A percentile compares a stretch with the other conserved stretches of the same genome.
These are phyloP conservation scores for Aristolochia contorta DNA, from an alignment of 164 flowering plant species.

Conservation along the genomic window DNA sequence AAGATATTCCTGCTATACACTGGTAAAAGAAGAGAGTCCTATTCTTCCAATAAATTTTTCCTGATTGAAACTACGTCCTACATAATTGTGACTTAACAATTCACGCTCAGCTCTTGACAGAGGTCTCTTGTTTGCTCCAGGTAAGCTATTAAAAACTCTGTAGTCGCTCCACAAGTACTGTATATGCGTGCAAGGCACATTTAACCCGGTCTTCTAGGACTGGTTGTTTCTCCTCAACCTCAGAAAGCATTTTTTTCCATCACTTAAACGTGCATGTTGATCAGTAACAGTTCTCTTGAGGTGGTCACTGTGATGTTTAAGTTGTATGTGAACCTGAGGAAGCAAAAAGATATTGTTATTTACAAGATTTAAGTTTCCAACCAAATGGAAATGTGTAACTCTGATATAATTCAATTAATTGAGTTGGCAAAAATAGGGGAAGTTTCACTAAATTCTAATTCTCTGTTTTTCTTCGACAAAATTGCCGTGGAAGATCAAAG, in stretches of 20 bases:
- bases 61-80: too few species aligned
- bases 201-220: constrained; percentile 42
- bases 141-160: constrained; percentile 46
- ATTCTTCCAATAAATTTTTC: neutral
- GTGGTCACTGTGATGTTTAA: constrained; percentile 66
- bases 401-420: too few species aligned
- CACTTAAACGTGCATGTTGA: constrained; percentile 49
- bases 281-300: constrained; percentile 61
- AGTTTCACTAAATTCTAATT: neutral
- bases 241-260: constrained; percentile 40
- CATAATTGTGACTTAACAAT: constrained; percentile 79
- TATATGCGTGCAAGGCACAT: constrained; percentile 36
- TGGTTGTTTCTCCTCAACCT: constrained; percentile 59
- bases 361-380: too few species aligned
- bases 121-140: too few species aligned
- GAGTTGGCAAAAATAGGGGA: neutral
- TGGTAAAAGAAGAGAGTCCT: neutral
- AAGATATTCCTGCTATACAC: neutral
- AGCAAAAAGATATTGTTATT: constrained; percentile 1
- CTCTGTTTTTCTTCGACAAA: neutral
- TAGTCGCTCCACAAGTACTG: constrained; percentile 48
- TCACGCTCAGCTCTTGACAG: too few species aligned
- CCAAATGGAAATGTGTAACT: too few species aligned
- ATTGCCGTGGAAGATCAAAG: neutral
- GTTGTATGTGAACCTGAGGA: constrained; percentile 72